Evolutionary conservation across 805 yeast genomes (phyloP), one percentile per base, ranked within the genome.

Genomic region (Suhomyces faveliae): DNA sequence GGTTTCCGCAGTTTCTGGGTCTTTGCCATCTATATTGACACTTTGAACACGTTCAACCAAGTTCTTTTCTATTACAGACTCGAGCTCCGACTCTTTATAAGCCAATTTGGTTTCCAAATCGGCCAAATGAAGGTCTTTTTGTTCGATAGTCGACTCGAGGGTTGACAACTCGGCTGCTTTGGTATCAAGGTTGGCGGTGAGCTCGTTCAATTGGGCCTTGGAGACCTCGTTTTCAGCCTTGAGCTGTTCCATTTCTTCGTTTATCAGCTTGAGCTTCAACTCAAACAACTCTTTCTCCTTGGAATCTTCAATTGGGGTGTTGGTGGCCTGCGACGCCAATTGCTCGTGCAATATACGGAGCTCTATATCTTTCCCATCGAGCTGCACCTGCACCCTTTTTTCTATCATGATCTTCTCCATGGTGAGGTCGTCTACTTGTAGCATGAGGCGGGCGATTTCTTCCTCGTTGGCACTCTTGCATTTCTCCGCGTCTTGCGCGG

Each of bases 361-460:
- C 42, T 54, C 53, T 12, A 45, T 44, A 19, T 52, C 54, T 11
- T 47, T 41, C 5, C 47, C 51, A 22, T 51, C 50, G 10, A 57
- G 40, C 39, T 46, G 54, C 5, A 58, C 57, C 30, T 47, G 45
- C 19, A 42, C 41, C 30, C 49, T 46, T 44, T 51, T 51, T 43
- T 57, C 60, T 6, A 39, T 35, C 40, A 46, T 37, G 11, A 42
- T 42, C 35, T 50, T 56, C 23, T 59, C 57, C 51, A 44, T 46
- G 20, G 43, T 46, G 29, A 48, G 42, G 13, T 51, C 53, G 19
- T 56, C 54, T 22, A 58, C 41, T n/a, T 22, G 42, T 2, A 37
- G 25, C 24, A 40, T 43, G 19, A 52, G 37, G 5, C 45, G 24
- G 33, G 53, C 40, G 11, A 48, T 43, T 30, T 53, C 52, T 9